phyloP scores from a whole-genome alignment of 257 asterid genomes.

The Ballota nigra region DNA sequence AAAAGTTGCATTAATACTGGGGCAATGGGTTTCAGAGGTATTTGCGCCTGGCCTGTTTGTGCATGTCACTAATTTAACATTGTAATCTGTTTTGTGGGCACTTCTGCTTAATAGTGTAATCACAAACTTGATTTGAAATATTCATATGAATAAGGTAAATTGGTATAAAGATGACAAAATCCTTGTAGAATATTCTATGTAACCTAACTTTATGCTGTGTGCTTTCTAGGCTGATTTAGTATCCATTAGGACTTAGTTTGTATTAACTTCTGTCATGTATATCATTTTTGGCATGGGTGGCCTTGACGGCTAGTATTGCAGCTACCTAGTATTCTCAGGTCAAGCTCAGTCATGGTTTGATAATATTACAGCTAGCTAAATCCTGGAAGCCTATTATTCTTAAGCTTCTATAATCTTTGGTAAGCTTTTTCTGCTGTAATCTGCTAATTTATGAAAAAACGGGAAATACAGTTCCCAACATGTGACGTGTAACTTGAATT shows the following conservation, averaged over 20 bases:
- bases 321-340: constrained; percentile 4
- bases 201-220: constrained; percentile 5
- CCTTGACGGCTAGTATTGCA: constrained; percentile 11
- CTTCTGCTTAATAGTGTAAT: constrained; percentile 12
- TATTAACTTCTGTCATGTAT: constrained; percentile 7
- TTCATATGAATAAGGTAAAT: not conserved
- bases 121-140: constrained; percentile 14
- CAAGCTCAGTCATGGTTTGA: constrained; percentile 14
- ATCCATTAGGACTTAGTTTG: constrained; percentile 1
- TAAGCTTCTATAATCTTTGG: not conserved
- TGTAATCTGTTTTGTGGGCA: constrained; percentile 10
- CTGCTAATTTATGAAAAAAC: not conserved
- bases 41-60: constrained; percentile 8
- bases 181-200: constrained; percentile 14
- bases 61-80: not conserved
- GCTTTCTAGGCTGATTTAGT: constrained; percentile 18
- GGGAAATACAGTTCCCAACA: not conserved
- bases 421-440: not conserved
- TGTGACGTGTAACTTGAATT: not conserved
- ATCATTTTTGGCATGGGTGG: constrained; percentile 9
- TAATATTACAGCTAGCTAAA: not conserved
- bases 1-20: constrained; percentile 92
- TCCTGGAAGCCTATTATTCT: not conserved
- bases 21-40: constrained; percentile 99
- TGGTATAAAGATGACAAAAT: constrained; percentile 10